phyloP scores from a whole-genome alignment of 1,139 yeast genomes.

The Taphrina deformans region DNA sequence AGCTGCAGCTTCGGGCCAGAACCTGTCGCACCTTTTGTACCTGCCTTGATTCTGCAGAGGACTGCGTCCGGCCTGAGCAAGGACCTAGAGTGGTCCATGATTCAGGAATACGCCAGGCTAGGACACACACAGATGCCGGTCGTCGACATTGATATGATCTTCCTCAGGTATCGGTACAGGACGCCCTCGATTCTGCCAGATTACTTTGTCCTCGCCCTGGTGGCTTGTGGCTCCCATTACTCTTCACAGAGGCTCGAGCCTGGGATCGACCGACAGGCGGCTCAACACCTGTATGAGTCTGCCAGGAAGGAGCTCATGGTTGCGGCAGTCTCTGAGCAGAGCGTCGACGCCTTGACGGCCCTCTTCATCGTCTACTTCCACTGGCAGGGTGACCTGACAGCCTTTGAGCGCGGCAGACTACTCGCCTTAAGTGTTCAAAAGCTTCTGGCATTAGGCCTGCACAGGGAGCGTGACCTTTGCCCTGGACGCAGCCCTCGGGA shows the following conservation, averaged over 20 bases:
- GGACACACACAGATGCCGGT: slow-evolving; percentile 13
- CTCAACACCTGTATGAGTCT: slow-evolving; percentile 8
- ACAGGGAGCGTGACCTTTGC: background rate
- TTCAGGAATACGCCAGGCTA: slow-evolving; percentile 9
- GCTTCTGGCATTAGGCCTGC: slow-evolving; percentile 9
- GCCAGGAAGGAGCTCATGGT: slow-evolving; percentile 22
- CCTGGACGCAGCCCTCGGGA: slow-evolving; percentile 13
- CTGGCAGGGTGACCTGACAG: slow-evolving; percentile 19
- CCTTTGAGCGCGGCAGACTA: slow-evolving; percentile 10
- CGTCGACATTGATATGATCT: slow-evolving; percentile 22
- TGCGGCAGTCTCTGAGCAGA: slow-evolving; percentile 1
- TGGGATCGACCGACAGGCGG: slow-evolving; percentile 1
- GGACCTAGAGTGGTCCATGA: slow-evolving; percentile 12
- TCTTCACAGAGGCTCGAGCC: slow-evolving; percentile 10
- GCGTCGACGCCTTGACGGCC: slow-evolving; percentile 12
- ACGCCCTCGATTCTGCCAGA: slow-evolving; percentile 16
- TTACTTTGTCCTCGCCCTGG: slow-evolving; percentile 8
- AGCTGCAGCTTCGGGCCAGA: background rate
- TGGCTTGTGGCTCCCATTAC: slow-evolving; percentile 27
- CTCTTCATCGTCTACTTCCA: slow-evolving; percentile 14
- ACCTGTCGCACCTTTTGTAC: background rate
- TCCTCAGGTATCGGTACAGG: slow-evolving; percentile 13
- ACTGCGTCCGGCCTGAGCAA: slow-evolving; percentile 18
- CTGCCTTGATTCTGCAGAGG: background rate
- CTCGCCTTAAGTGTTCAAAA: slow-evolving; percentile 1